phyloP scores from a whole-genome alignment of 768 basidiomycete genomes.

The Leucocoprinus birnbaumii region DNA sequence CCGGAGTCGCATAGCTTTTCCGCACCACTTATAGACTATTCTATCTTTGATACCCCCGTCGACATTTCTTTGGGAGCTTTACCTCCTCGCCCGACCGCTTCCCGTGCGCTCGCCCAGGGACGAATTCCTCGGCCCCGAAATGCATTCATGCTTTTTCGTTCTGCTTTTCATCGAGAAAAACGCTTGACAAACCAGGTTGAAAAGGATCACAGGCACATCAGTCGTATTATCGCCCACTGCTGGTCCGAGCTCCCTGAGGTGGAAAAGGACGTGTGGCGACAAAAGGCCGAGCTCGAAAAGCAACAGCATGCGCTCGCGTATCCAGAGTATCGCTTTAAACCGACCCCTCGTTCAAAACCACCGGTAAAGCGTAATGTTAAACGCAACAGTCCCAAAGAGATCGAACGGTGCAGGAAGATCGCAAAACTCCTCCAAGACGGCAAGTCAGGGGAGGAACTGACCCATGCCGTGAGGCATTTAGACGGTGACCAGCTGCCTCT shows the following conservation, averaged over 20 bases:
- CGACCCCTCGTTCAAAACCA: conserved; percentile 38
- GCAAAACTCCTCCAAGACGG: conserved; percentile 50
- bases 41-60: conserved; percentile 8
- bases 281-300: conserved; percentile 51
- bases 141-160: conserved; percentile 76
- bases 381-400: conserved; percentile 46
- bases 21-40: conserved; percentile 1
- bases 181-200: conserved; percentile 48
- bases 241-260: conserved; percentile 52
- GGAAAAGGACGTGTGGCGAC: conserved; percentile 49
- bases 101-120: conserved; percentile 25
- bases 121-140: conserved; percentile 80
- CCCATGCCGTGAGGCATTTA: conserved; percentile 37
- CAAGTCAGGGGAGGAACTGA: conserved; percentile 46
- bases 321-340: conserved; percentile 55
- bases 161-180: conserved; percentile 52
- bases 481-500: neutral
- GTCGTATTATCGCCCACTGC: conserved; percentile 49
- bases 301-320: conserved; percentile 42
- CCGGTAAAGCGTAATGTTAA: conserved; percentile 49
- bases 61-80: conserved; percentile 13
- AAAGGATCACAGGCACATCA: conserved; percentile 56
- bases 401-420: conserved; percentile 45
- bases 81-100: conserved; percentile 18
- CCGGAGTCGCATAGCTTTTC: neutral